A percentile compares a stretch with the other conserved stretches of the same genome.
Conservation (phyloP, 495 filamentous ascomycete genomes). For the Daldinia decipiens region DNA sequence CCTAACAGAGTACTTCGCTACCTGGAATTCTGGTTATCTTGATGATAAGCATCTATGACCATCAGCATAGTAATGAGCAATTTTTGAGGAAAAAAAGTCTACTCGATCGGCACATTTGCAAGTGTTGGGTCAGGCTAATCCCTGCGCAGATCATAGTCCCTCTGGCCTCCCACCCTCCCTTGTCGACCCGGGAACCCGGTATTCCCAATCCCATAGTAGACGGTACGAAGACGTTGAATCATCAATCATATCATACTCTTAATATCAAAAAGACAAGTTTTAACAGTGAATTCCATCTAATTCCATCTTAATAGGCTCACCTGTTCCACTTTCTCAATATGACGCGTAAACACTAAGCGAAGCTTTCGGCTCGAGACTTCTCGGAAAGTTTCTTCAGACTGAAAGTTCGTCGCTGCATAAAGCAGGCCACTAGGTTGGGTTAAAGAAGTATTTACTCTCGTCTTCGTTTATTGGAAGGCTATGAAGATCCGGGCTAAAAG, state of each 20-base stretch:
- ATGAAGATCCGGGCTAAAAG: no score
- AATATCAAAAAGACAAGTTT: not conserved
- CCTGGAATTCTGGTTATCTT: not conserved
- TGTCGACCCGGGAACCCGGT: not conserved
- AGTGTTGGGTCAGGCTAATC: not conserved
- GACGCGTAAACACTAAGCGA: not conserved
- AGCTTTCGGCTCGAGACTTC: not conserved
- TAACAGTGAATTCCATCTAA: not conserved
- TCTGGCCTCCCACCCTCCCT: not conserved
- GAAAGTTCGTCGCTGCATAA: not conserved
- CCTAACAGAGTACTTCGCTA: not conserved
- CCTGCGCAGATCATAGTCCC: slow-evolving; percentile 1
- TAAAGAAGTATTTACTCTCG: not conserved
- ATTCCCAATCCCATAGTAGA: not conserved
- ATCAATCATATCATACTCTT: not conserved
- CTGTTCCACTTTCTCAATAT: not conserved
- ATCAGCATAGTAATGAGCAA: not conserved
- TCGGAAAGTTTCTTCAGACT: not conserved
- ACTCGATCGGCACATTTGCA: not conserved
- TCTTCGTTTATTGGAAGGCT: not conserved
- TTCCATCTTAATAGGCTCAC: not conserved
- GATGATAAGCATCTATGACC: slow-evolving; percentile 4
- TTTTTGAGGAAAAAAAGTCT: not conserved
- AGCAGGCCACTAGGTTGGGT: not conserved
- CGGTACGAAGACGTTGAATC: not conserved